These are phyloP conservation scores for Metschnikowia hibisci DNA, from an alignment of 805 yeast species.

Conservation along the genomic window DNA sequence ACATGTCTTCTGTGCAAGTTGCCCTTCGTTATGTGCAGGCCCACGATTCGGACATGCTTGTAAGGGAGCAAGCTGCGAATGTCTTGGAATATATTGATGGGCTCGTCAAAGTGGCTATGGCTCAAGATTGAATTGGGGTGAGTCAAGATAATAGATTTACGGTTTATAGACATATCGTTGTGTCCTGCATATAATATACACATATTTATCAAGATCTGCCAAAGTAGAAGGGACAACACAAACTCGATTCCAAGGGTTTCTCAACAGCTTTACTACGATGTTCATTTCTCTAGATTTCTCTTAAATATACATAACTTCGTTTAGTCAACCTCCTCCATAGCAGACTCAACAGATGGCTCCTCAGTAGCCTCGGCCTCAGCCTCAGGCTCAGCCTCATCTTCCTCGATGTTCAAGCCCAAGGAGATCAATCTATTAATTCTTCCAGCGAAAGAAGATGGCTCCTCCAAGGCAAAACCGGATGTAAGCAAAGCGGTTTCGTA, in stretches of 20 bases:
- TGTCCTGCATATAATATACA: neutral
- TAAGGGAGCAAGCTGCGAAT: constrained; percentile 51
- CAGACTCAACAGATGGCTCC: constrained; percentile 53
- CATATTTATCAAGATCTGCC: too few relatives aligned
- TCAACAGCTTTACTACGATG: too few relatives aligned
- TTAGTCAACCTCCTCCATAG: constrained; percentile 98
- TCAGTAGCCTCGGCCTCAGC: constrained; percentile 48
- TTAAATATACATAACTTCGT: constrained; percentile 16
- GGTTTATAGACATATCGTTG: neutral
- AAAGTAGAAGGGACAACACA: too few relatives aligned
- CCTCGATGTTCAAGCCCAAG: constrained; percentile 97
- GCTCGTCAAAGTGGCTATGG: constrained; percentile 17
- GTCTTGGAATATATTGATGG: constrained; percentile 34
- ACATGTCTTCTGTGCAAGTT: constrained; percentile 40
- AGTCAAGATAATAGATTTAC: neutral
- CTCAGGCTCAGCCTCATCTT: constrained; percentile 56
- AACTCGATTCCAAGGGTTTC: too few relatives aligned
- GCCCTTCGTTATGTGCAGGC: constrained; percentile 42
- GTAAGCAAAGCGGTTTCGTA: constrained; percentile 98
- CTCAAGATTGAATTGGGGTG: neutral
- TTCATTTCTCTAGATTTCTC: too few relatives aligned
- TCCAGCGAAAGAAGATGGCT: constrained; percentile 94
- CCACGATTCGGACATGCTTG: constrained; percentile 54
- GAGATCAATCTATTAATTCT: constrained; percentile 98
- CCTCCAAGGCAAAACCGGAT: constrained; percentile 98